A percentile compares a stretch with the other conserved stretches of the same genome.
phyloP scores from a whole-genome alignment of 371 early-diverging fungal genomes.

The Choanephora cucurbitarum region DNA sequence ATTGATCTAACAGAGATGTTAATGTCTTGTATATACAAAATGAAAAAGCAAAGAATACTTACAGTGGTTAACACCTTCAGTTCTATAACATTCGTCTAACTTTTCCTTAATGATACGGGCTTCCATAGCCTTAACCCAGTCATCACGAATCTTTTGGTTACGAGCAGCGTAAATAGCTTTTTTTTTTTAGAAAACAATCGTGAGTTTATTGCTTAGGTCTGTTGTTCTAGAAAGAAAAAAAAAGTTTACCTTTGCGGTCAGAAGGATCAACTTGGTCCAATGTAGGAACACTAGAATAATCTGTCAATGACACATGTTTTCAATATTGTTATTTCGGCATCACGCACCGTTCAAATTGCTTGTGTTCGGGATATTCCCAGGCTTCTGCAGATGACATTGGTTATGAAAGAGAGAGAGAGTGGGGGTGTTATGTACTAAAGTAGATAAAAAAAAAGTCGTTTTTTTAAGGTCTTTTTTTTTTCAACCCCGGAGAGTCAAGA shows the following conservation, averaged over 20 bases:
- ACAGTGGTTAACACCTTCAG: constrained; percentile 85
- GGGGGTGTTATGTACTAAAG: no score
- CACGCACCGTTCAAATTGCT: constrained; percentile 48
- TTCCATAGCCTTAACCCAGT: constrained; percentile 87
- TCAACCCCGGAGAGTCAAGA: neutral
- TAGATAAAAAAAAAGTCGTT: no score
- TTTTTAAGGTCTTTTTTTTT: neutral
- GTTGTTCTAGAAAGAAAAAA: no score
- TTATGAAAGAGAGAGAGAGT: neutral
- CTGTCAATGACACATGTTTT: neutral
- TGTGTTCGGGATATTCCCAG: constrained; percentile 55
- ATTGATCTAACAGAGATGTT: constrained; percentile 38
- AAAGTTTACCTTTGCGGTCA: constrained; percentile 56
- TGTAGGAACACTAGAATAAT: constrained; percentile 41
- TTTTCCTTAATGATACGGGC: constrained; percentile 74
- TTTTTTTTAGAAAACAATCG: no score
- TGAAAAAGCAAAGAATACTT: constrained; percentile 31
- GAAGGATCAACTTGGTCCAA: constrained; percentile 49
- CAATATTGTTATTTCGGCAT: neutral
- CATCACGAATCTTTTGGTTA: constrained; percentile 75
- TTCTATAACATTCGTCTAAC: constrained; percentile 76
- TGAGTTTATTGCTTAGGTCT: no score
- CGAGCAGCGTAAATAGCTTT: constrained; percentile 75
- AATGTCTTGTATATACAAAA: no score
- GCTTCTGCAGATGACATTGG: constrained; percentile 36